A percentile compares a stretch with the other conserved stretches of the same genome.
Conservation (phyloP, 805 yeast species). For the Sugiyamaella mastotermitis region DNA sequence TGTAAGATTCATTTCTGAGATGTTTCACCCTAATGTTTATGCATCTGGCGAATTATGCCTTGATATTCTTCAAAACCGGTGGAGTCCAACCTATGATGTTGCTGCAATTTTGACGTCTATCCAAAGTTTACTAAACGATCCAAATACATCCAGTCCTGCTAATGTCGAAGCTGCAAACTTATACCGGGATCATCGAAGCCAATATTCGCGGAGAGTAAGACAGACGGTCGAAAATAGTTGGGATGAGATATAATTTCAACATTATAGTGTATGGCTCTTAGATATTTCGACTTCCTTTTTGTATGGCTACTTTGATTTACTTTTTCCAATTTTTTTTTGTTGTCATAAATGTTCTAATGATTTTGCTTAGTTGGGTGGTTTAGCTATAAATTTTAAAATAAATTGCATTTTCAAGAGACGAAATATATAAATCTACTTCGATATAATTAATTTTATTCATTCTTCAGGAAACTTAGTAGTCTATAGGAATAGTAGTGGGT, state of each 20-base stretch:
- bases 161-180: constrained; percentile 96
- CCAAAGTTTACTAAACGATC: constrained; percentile 83
- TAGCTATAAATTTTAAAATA: too few relatives aligned
- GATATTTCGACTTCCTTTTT: too few relatives aligned
- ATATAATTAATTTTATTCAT: too few relatives aligned
- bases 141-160: constrained; percentile 94
- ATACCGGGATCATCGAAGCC: constrained; percentile 90
- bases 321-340: too few relatives aligned
- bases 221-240: constrained; percentile 94
- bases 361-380: too few relatives aligned
- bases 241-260: constrained; percentile 47
- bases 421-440: too few relatives aligned
- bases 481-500: background rate
- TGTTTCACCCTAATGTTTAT: constrained; percentile 98
- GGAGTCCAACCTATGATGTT: constrained; percentile 98
- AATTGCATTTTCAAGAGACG: too few relatives aligned
- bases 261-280: too few relatives aligned
- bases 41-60: constrained; percentile 93
- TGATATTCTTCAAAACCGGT: constrained; percentile 91
- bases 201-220: constrained; percentile 83
- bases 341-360: too few relatives aligned
- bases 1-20: constrained; percentile 84
- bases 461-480: too few relatives aligned
- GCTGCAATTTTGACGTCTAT: constrained; percentile 90
- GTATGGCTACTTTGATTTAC: too few relatives aligned